Percentiles rank a stretch among this genome's conserved stretches.
phyloP scores from a whole-genome alignment of 106 monocot species.

The Vanilla planifolia region DNA sequence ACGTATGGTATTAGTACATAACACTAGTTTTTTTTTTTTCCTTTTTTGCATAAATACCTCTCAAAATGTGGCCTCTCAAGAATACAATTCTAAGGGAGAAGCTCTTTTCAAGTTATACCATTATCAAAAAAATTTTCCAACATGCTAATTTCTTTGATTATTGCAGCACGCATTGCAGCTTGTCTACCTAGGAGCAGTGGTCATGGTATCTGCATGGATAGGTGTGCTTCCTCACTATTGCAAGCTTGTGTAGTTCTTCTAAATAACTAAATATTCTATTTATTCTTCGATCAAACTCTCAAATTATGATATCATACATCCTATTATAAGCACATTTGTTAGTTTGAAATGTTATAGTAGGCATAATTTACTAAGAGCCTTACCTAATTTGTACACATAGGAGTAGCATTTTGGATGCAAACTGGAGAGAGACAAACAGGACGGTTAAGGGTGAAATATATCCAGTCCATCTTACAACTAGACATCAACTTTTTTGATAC shows the following conservation, averaged over 20 bases:
- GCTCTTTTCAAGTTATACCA: too few species aligned
- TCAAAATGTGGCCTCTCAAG: too few species aligned
- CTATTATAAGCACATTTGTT: too few species aligned
- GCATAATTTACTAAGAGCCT: background rate
- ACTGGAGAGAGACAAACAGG: slow-evolving; percentile 40
- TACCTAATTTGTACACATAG: slow-evolving; percentile 11
- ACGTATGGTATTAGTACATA: too few species aligned
- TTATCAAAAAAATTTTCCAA: too few species aligned
- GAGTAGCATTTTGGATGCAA: slow-evolving; percentile 36
- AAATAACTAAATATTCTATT: background rate
- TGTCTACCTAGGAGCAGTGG: slow-evolving; percentile 26
- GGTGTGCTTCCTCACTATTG: slow-evolving; percentile 16
- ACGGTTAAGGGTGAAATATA: slow-evolving; percentile 22
- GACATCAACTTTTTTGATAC: slow-evolving; percentile 28
- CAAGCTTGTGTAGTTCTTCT: background rate
- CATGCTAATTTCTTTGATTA: slow-evolving; percentile 3
- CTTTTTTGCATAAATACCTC: too few species aligned
- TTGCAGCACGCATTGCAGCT: slow-evolving; percentile 28
- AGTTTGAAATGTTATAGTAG: background rate
- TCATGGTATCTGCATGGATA: slow-evolving; percentile 34
- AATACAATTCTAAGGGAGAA: too few species aligned
- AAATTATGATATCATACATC: too few species aligned
- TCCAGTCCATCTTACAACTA: slow-evolving; percentile 22
- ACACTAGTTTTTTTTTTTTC: too few species aligned
- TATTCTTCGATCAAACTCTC: too few species aligned